phyloP scores from a whole-genome alignment of 768 basidiomycete species.

The Daedaleopsis nitida region DNA sequence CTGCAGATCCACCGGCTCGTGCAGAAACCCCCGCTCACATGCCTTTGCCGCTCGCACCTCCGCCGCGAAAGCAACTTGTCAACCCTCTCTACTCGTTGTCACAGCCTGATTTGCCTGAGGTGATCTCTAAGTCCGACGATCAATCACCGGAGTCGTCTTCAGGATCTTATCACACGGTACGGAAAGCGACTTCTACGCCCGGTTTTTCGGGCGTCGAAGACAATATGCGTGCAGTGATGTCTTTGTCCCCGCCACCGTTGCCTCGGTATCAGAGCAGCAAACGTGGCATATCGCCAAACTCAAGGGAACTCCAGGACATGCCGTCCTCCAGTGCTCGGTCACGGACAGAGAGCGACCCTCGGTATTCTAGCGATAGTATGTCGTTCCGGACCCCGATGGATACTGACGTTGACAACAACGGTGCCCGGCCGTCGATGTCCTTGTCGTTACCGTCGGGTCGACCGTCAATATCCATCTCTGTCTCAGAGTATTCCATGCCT shows the following conservation, averaged over 20 bases:
- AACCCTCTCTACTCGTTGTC: constrained; percentile 57
- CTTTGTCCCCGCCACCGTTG: constrained; percentile 50
- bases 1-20: constrained; percentile 46
- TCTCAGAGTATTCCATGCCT: constrained; percentile 68
- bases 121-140: constrained; percentile 17
- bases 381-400: constrained; percentile 32
- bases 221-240: background rate
- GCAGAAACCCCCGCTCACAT: constrained; percentile 66
- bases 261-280: constrained; percentile 26
- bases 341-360: constrained; percentile 22
- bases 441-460: constrained; percentile 52
- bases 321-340: constrained; percentile 22
- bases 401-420: constrained; percentile 25
- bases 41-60: constrained; percentile 63
- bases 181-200: constrained; percentile 27
- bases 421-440: constrained; percentile 49
- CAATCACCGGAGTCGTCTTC: constrained; percentile 15
- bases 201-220: constrained; percentile 21
- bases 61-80: constrained; percentile 56
- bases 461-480: constrained; percentile 43
- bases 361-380: constrained; percentile 40
- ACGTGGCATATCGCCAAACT: constrained; percentile 26
- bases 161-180: constrained; percentile 25
- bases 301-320: constrained; percentile 11
- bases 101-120: constrained; percentile 50